Evolutionary conservation across 1,139 yeast genomes (phyloP).

Genomic region (Taphrina sp.): DNA sequence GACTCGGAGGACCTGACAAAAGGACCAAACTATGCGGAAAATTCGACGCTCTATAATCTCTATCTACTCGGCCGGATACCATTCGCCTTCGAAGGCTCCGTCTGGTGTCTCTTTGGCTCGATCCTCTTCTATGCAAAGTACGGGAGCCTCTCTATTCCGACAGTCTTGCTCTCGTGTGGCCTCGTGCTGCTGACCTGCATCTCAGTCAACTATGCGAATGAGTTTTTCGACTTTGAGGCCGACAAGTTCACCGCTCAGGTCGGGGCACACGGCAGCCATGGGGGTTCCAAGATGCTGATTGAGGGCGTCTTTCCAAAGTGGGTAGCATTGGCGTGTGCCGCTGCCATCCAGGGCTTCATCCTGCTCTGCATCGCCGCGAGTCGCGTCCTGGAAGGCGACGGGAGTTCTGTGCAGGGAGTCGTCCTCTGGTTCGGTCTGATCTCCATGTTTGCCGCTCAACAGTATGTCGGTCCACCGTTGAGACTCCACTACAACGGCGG

Average conservation of each 20-base stretch:
- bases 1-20: no score
- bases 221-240: constrained; percentile 21
- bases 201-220: constrained; percentile 20
- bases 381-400: constrained; percentile 6
- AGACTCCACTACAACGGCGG: constrained; percentile 13
- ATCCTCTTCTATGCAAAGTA: neutral
- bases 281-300: constrained; percentile 8
- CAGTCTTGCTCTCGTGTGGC: neutral
- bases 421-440: constrained; percentile 8
- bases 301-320: constrained; percentile 1
- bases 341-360: constrained; percentile 9
- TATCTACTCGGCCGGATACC: constrained; percentile 15
- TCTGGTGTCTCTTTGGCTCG: constrained; percentile 8
- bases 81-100: constrained; percentile 10
- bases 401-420: constrained; percentile 9
- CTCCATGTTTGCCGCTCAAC: constrained; percentile 15
- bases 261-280: constrained; percentile 2
- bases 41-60: no score
- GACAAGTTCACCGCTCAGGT: constrained; percentile 5
- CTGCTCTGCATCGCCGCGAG: neutral
- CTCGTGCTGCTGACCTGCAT: constrained; percentile 16
- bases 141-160: neutral
- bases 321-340: constrained; percentile 11
- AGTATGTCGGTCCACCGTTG: constrained; percentile 23
- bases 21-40: no score